A percentile compares a stretch with the other conserved stretches of the same genome.
Evolutionary conservation across 1,139 yeast species (phyloP).

Genomic region (Scheffersomyces segobiensis): DNA sequence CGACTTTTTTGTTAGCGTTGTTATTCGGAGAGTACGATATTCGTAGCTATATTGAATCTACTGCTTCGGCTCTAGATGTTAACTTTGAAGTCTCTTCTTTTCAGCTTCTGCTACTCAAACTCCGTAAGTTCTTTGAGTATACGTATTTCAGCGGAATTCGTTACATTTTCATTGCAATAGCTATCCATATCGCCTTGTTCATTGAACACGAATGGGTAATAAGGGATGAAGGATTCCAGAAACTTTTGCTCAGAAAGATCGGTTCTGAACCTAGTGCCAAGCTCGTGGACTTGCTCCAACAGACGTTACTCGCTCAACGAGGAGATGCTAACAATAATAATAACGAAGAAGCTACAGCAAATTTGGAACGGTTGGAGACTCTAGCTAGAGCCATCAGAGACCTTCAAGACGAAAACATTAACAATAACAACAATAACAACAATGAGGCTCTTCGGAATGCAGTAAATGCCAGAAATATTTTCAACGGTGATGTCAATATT

Average conservation of each 20-base stretch:
- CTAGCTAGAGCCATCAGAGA: conserved; percentile 34
- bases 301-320: conserved; percentile 24
- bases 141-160: conserved; percentile 46
- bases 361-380: conserved; percentile 26
- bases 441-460: conserved; percentile 23
- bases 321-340: conserved; percentile 20
- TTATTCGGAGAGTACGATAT: conserved; percentile 46
- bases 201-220: conserved; percentile 73
- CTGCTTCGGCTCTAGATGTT: background rate
- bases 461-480: conserved; percentile 8
- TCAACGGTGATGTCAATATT: conserved; percentile 1
- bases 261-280: conserved; percentile 56
- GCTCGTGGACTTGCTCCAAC: conserved; percentile 37
- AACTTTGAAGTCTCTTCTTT: background rate
- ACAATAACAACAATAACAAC: conserved; percentile 6
- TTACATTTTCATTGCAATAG: conserved; percentile 37
- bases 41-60: conserved; percentile 2
- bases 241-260: conserved; percentile 53
- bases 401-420: conserved; percentile 20
- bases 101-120: conserved; percentile 7
- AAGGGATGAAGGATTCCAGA: conserved; percentile 64
- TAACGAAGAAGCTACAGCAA: conserved; percentile 21
- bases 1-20: conserved; percentile 39
- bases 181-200: conserved; percentile 49
- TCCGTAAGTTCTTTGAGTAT: conserved; percentile 23